These are phyloP conservation scores for Plicaturopsis crispa DNA, from an alignment of 768 basidiomycete genomes.

Conservation along the genomic window DNA sequence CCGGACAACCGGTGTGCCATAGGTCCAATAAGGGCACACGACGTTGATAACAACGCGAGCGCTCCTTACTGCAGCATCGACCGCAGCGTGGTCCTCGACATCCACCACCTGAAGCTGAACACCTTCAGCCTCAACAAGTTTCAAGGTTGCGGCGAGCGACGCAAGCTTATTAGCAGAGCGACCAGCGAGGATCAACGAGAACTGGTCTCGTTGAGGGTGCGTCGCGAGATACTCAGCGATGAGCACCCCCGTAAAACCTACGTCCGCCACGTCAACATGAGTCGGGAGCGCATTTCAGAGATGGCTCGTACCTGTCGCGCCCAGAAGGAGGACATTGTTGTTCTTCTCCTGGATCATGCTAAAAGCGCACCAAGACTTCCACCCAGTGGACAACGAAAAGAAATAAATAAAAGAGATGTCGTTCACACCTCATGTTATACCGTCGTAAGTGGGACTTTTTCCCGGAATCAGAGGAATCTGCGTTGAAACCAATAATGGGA, in stretches of 20 bases:
- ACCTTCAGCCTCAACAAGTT: conserved; percentile 34
- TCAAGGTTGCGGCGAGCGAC: conserved; percentile 37
- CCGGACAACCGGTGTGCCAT: conserved; percentile 68
- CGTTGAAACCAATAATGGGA: too few relatives aligned
- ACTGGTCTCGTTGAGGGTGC: conserved; percentile 56
- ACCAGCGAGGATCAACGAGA: conserved; percentile 67
- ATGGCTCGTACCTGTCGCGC: conserved; percentile 53
- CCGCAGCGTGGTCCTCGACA: conserved; percentile 40
- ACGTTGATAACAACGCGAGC: conserved; percentile 69
- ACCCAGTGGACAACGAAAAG: too few relatives aligned
- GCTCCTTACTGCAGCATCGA: conserved; percentile 50
- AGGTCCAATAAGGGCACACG: conserved; percentile 68
- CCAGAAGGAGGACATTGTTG: conserved; percentile 65
- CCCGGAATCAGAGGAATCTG: too few relatives aligned
- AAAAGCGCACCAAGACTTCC: too few relatives aligned
- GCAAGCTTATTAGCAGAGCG: conserved; percentile 60
- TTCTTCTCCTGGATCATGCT: too few relatives aligned
- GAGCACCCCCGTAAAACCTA: conserved; percentile 65
- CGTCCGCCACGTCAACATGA: not conserved
- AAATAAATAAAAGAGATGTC: too few relatives aligned
- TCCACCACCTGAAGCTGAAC: conserved; percentile 54
- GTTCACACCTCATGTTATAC: too few relatives aligned
- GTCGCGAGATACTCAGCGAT: conserved; percentile 57
- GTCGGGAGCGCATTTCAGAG: too few relatives aligned
- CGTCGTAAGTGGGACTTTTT: too few relatives aligned